A percentile compares a stretch with the other conserved stretches of the same genome.
These are phyloP conservation scores for Austropuccinia psidii DNA, from an alignment of 1,284 basidiomycete species.

Conservation along the genomic window DNA sequence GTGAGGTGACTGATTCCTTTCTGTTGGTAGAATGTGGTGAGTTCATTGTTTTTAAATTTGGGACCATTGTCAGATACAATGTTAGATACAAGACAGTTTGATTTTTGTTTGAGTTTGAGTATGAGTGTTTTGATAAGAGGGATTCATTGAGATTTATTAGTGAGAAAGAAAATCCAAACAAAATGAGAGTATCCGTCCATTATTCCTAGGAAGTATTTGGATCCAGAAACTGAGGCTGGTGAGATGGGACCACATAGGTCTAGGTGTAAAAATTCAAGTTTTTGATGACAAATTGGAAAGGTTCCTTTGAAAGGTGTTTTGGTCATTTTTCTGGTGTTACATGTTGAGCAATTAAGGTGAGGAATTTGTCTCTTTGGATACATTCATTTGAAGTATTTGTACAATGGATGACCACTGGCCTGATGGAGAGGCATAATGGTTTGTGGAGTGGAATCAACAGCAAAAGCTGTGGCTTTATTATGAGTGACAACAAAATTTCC, in stretches of 20 bases:
- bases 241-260: slow-evolving; percentile 10
- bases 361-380: background rate
- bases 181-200: slow-evolving; percentile 2
- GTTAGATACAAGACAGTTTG: background rate
- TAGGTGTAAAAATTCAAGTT: background rate
- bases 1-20: background rate
- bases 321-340: background rate
- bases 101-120: too few species aligned
- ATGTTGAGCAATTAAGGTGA: background rate
- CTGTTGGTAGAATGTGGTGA: background rate
- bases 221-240: background rate
- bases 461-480: too few species aligned
- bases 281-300: background rate
- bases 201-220: background rate
- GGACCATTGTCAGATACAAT: slow-evolving; percentile 1
- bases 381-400: background rate
- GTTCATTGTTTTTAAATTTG: background rate
- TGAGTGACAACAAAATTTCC: too few species aligned
- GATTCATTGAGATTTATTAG: background rate
- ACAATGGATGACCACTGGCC: background rate
- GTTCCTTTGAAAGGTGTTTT: background rate
- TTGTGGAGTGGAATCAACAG: too few species aligned
- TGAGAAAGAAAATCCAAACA: background rate
- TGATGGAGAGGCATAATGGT: too few species aligned
- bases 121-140: background rate